phyloP scores from a whole-genome alignment of 306 rosid genomes.

The barrel medic (Medicago truncatula) region DNA sequence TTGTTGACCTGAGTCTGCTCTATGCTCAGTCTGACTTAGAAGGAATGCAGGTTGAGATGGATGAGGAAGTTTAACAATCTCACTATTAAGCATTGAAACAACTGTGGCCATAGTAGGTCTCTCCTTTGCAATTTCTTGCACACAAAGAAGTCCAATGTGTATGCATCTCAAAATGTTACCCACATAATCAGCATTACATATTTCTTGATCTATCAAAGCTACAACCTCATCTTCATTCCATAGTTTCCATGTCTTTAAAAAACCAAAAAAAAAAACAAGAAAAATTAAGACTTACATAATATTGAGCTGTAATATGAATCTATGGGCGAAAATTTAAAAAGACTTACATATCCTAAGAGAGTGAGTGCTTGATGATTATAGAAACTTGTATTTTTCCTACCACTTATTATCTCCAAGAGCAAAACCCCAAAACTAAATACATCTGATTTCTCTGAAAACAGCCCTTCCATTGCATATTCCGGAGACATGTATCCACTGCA shows the following conservation, averaged over 20 bases:
- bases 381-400: slow-evolving; percentile 31
- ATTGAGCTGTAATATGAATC: background rate
- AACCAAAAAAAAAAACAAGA: background rate
- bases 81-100: slow-evolving; percentile 39
- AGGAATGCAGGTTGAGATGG: slow-evolving; percentile 30
- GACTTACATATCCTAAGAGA: slow-evolving; percentile 34
- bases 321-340: background rate
- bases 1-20: background rate
- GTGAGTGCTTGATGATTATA: slow-evolving; percentile 8
- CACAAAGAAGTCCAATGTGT: slow-evolving; percentile 40
- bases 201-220: slow-evolving; percentile 29
- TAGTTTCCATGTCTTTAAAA: slow-evolving; percentile 43
- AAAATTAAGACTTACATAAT: background rate
- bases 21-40: background rate
- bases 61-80: slow-evolving; percentile 30
- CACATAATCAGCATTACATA: background rate
- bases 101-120: slow-evolving; percentile 38
- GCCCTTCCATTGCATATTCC: background rate
- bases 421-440: slow-evolving; percentile 40
- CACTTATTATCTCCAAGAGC: slow-evolving; percentile 14
- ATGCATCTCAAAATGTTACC: slow-evolving; percentile 36
- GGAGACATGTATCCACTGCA: slow-evolving; percentile 6
- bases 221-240: slow-evolving; percentile 35
- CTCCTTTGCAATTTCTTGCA: slow-evolving; percentile 42
- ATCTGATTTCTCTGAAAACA: background rate